These are phyloP conservation scores for Alternaria sp. DNA, from an alignment of 2,329 filamentous ascomycete genomes.

Conservation along the genomic window DNA sequence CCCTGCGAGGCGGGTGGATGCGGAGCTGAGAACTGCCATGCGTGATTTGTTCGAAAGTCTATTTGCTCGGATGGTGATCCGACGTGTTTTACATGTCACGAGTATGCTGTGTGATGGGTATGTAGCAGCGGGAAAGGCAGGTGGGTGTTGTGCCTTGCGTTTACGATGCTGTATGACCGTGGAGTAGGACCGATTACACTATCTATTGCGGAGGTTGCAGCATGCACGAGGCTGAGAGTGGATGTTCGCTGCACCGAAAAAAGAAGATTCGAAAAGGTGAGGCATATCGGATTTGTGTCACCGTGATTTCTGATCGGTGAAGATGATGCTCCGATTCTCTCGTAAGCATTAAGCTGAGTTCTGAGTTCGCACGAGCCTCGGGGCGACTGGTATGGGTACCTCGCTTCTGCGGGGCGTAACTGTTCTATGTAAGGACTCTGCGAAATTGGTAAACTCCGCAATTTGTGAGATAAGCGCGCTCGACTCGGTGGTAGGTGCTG, in stretches of 20 bases:
- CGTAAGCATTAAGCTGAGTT: constrained; percentile 15
- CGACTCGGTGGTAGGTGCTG: constrained; percentile 1
- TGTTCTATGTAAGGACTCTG: neutral
- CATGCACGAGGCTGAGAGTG: constrained; percentile 13
- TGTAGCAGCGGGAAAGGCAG: neutral
- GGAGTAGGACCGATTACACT: constrained; percentile 10
- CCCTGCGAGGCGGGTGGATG: neutral
- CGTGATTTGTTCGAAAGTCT: neutral
- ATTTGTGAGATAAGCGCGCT: constrained; percentile 21
- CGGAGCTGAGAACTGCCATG: neutral
- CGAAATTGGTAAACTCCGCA: constrained; percentile 6
- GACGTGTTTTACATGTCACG: neutral
- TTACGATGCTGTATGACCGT: constrained; percentile 11
- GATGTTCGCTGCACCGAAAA: neutral
- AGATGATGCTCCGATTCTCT: neutral
- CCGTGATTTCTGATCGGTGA: constrained; percentile 24
- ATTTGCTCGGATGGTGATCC: constrained; percentile 1
- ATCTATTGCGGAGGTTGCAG: constrained; percentile 4
- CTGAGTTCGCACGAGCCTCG: neutral
- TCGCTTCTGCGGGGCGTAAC: constrained; percentile 7
- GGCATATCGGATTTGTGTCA: constrained; percentile 25
- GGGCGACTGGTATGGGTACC: neutral
- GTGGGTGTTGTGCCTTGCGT: constrained; percentile 17
- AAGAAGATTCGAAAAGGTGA: constrained; percentile 6
- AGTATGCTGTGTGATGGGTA: neutral